Evolutionary conservation across 139 green algal genomes (phyloP).

Genomic region (Nannochloris sp.): DNA sequence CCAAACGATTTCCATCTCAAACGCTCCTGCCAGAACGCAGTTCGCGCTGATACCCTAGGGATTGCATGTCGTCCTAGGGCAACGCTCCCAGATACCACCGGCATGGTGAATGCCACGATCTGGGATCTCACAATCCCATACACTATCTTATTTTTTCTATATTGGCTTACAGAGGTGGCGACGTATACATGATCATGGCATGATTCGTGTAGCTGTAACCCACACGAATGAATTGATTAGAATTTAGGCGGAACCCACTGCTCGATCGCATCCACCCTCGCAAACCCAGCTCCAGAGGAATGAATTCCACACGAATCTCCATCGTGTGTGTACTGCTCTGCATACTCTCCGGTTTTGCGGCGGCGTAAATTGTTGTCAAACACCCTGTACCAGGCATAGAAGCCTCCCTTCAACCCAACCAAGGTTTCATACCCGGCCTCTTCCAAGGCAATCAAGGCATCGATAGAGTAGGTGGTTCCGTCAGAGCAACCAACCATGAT

Average conservation of each 20-base stretch:
- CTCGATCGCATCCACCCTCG: conserved; percentile 37
- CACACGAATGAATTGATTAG: conserved; percentile 2
- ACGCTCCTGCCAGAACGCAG: too few relatives aligned
- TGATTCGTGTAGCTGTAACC: too few relatives aligned
- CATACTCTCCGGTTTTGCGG: conserved; percentile 29
- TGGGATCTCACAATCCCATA: too few relatives aligned
- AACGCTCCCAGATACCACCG: too few relatives aligned
- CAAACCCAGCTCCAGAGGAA: conserved; percentile 15
- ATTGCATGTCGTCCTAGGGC: too few relatives aligned
- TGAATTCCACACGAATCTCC: conserved; percentile 62
- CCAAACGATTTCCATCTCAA: too few relatives aligned
- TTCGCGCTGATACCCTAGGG: too few relatives aligned
- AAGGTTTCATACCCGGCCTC: conserved; percentile 71
- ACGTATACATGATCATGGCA: too few relatives aligned
- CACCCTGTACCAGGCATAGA: conserved; percentile 60
- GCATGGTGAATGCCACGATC: too few relatives aligned
- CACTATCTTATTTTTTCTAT: too few relatives aligned
- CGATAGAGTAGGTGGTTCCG: conserved; percentile 63
- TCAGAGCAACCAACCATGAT: conserved; percentile 69
- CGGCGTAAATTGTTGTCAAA: conserved; percentile 39
- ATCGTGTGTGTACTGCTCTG: conserved; percentile 45
- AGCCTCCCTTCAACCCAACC: conserved; percentile 62
- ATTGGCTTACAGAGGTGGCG: too few relatives aligned
- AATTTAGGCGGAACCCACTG: conserved; percentile 33
- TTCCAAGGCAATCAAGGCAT: conserved; percentile 65